Percentiles rank a stretch among this genome's conserved stretches.
Conservation (phyloP, 371 early-diverging fungal species). For the Mucor saturninus region DNA sequence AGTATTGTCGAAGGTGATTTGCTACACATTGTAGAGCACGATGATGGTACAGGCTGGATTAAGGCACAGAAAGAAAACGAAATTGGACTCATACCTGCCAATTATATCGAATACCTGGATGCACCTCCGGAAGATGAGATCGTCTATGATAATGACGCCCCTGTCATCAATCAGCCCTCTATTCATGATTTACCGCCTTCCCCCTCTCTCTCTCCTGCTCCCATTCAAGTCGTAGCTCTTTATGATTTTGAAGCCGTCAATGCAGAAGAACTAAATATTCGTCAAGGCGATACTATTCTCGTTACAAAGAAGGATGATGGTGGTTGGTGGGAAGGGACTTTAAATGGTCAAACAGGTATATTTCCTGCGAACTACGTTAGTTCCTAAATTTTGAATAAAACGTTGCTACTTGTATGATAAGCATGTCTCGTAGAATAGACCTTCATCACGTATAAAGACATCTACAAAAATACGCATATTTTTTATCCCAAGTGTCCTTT, state of each 20-base stretch:
- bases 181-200: neutral
- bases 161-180: neutral
- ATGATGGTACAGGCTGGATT: slow-evolving; percentile 83
- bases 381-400: too few relatives aligned
- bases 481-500: too few relatives aligned
- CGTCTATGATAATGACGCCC: neutral
- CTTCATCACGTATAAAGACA: too few relatives aligned
- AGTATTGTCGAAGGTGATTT: slow-evolving; percentile 70
- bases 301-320: slow-evolving; percentile 69
- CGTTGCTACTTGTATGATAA: too few relatives aligned
- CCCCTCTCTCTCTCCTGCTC: neutral
- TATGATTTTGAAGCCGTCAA: slow-evolving; percentile 82
- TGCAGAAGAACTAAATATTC: slow-evolving; percentile 73
- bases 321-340: slow-evolving; percentile 80
- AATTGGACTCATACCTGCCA: slow-evolving; percentile 75
- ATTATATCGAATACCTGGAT: slow-evolving; percentile 57
- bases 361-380: slow-evolving; percentile 86
- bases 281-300: slow-evolving; percentile 69
- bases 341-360: slow-evolving; percentile 70
- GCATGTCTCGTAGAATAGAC: too few relatives aligned
- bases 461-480: too few relatives aligned
- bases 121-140: neutral
- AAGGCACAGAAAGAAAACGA: slow-evolving; percentile 46
- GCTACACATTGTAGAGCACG: slow-evolving; percentile 59
- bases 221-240: slow-evolving; percentile 61